Evolutionary conservation across 2,329 filamentous ascomycete genomes (phyloP).

Genomic region (Fusarium miscanthi): DNA sequence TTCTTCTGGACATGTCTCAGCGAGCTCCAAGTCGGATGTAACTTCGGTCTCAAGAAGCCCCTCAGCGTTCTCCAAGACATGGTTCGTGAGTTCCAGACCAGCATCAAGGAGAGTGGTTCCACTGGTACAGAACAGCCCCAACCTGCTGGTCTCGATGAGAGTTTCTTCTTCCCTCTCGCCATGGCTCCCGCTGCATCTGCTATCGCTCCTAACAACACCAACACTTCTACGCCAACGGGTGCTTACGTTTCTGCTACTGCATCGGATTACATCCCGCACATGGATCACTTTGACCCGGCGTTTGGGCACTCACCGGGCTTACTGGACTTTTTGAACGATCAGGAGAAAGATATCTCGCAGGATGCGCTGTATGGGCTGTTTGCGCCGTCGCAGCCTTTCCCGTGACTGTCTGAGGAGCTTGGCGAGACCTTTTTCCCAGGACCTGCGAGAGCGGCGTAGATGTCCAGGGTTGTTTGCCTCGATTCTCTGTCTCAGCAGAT

Average conservation of each 20-base stretch:
- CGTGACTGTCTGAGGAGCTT: slow-evolving; percentile 39
- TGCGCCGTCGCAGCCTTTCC: slow-evolving; percentile 46
- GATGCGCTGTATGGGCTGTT: slow-evolving; percentile 48
- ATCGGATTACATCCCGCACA: slow-evolving; percentile 37
- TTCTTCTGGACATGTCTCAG: slow-evolving; percentile 53
- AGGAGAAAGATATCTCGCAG: slow-evolving; percentile 48
- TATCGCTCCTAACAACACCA: slow-evolving; percentile 13
- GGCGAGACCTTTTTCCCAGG: slow-evolving; percentile 34
- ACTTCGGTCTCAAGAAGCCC: slow-evolving; percentile 52
- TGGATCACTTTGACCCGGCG: slow-evolving; percentile 42
- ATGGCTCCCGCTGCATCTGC: slow-evolving; percentile 34
- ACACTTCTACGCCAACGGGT: slow-evolving; percentile 23
- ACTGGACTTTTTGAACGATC: slow-evolving; percentile 46
- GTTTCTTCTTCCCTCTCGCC: slow-evolving; percentile 47
- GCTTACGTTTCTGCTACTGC: slow-evolving; percentile 34
- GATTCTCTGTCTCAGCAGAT: background rate
- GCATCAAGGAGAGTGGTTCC: slow-evolving; percentile 43
- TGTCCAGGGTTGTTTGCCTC: background rate
- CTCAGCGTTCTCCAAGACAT: slow-evolving; percentile 50
- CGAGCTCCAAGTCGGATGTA: slow-evolving; percentile 51
- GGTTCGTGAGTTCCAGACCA: slow-evolving; percentile 48
- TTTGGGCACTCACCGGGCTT: slow-evolving; percentile 44
- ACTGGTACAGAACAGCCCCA: slow-evolving; percentile 35
- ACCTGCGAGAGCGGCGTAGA: slow-evolving; percentile 23
- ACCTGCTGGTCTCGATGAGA: slow-evolving; percentile 45